phyloP scores from a whole-genome alignment of 1,284 basidiomycete genomes.

The Cerrena zonata region DNA sequence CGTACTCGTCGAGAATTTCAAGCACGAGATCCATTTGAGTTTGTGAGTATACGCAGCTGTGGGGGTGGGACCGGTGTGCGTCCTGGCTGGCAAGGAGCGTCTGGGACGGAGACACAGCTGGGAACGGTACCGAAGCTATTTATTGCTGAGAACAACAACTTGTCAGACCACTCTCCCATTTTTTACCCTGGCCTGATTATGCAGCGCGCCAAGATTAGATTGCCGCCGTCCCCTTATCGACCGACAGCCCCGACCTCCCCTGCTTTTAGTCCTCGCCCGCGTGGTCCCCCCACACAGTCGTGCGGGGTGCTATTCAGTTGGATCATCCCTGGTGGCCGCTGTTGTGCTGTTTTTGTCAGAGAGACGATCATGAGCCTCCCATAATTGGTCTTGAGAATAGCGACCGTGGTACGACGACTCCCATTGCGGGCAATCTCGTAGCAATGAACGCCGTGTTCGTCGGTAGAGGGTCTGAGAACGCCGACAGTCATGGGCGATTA shows the following conservation, averaged over 20 bases:
- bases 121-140: neutral
- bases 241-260: slow-evolving; percentile 1
- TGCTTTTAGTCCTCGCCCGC: too few relatives aligned
- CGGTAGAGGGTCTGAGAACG: too few relatives aligned
- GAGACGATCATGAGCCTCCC: too few relatives aligned
- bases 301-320: too few relatives aligned
- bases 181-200: neutral
- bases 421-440: too few relatives aligned
- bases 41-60: neutral
- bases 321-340: too few relatives aligned
- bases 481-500: too few relatives aligned
- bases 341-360: too few relatives aligned
- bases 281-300: too few relatives aligned
- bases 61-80: neutral
- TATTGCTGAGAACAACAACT: neutral
- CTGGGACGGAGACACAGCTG: neutral
- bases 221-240: neutral
- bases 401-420: too few relatives aligned
- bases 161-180: slow-evolving; percentile 9
- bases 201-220: slow-evolving; percentile 1
- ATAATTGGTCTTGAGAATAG: too few relatives aligned
- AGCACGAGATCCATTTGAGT: slow-evolving; percentile 78
- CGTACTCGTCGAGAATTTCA: slow-evolving; percentile 61
- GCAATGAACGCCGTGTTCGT: too few relatives aligned
- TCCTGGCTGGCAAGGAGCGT: neutral